Evolutionary conservation across 805 yeast genomes (phyloP), one percentile per base, ranked within the genome.

Genomic region (Ogataea populi-albae): DNA sequence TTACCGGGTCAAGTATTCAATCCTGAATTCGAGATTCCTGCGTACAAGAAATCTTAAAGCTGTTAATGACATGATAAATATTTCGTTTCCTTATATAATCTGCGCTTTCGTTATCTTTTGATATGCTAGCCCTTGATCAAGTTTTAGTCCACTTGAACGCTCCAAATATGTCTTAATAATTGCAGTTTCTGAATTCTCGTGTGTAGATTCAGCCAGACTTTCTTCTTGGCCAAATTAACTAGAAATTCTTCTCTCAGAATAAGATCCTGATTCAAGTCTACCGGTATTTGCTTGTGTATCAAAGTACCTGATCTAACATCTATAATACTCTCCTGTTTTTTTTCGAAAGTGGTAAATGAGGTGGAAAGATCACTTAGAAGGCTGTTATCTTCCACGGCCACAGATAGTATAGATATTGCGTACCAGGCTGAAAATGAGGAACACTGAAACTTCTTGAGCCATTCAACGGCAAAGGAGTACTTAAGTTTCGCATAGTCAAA

Each of bases 1-100:
- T 61, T 87, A 29, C 95, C 95, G 1, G 95, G 95, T 12, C 95
- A 87, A 54, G 49, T 65, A 34, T 78, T 79, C 52, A 73, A 78
- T 14, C 75, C 72, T 18, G 73, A 77, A 45, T 84, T 84, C 55
- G 73, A 75, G 30, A 73, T 77, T 23, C 86, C 93, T 9, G 93
- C 86, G 10, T 72, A 63, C 61, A 76, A 53, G 81, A 85, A 62
- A 55, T 62, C 45, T 28, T 47, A 28, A 33, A 32, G 23, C 18
- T 33, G 18, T 20, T 14, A 10, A 8, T 12, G 15, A 25, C 14
- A 25, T 10, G 28, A 25, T 12, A 9, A 22, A 9, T 22, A 22
- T 22, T 22, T 22, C 11, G 23, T 11, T 11, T 22, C 9, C 11
- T 22, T 22, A 11, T 9, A 22, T 11, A 11, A 9, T 22, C 11